Conservation (phyloP, 2,329 filamentous ascomycete species). For the Pseudocercospora crystallina region DNA sequence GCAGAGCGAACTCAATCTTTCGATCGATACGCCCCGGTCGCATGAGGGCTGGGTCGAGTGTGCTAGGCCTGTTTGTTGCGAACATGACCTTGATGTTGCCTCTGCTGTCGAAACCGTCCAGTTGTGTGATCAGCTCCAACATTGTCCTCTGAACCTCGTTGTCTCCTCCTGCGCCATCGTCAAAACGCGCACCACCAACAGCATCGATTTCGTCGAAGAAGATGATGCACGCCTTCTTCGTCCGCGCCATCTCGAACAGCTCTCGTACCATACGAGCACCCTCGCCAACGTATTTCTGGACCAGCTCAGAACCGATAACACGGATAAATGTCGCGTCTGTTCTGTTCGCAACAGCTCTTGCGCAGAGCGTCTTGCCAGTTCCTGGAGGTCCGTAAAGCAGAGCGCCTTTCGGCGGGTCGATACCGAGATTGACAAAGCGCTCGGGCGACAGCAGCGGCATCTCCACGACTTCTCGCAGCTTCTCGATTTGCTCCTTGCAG, state of each 20-base stretch:
- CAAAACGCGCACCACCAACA: constrained; percentile 91
- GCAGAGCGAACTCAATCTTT: constrained; percentile 98
- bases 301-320: constrained; percentile 95
- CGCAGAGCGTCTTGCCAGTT: constrained; percentile 98
- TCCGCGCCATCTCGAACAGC: constrained; percentile 98
- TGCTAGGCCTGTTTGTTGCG: constrained; percentile 93
- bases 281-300: constrained; percentile 98
- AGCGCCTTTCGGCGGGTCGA: constrained; percentile 96
- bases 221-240: constrained; percentile 99
- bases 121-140: constrained; percentile 94
- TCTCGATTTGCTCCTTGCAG: constrained; percentile 99
- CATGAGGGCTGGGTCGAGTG: constrained; percentile 95
- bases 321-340: constrained; percentile 98
- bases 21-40: constrained; percentile 94
- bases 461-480: constrained; percentile 96
- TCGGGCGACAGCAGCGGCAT: constrained; percentile 96
- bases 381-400: constrained; percentile 94
- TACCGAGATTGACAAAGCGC: constrained; percentile 96
- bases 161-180: constrained; percentile 93
- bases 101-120: constrained; percentile 92
- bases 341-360: constrained; percentile 93
- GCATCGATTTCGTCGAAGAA: constrained; percentile 99
- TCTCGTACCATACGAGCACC: constrained; percentile 98
- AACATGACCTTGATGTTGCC: constrained; percentile 99
- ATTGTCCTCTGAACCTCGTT: constrained; percentile 98